Base-by-base conservation (phyloP, 164 flowering plant species). In the Berberis thunbergii region DNA sequence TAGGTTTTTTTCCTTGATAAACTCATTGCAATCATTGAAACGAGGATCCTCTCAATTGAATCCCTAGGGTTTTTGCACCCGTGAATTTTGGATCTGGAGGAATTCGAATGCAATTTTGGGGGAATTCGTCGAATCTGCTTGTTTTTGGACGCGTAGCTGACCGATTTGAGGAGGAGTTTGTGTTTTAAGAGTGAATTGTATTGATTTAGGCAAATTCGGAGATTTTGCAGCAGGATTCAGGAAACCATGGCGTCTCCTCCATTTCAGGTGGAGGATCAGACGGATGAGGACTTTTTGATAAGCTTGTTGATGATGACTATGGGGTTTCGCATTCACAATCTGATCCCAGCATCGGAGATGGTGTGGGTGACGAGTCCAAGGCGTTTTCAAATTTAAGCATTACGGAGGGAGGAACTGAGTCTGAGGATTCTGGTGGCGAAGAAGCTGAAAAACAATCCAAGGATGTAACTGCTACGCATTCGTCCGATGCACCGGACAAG, bases 241-340 rank as follows among this genome's bases (percentile, higher is more conserved):
- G n/a, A 4, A 2, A 57, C 64, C 67, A 80, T 80, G 84, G 81
- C 79, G 43, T 64, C 76, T 69, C 75, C 80, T 71, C 69, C 77
- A 61, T 77, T 74, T 46, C 67, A 66, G 71, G 45, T 77, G 79
- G 83, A 80, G 81, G 86, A 83, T 72, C 80, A 77, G 69, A 71
- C 83, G 58, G 87, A 81, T 67, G 84, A 73, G 57, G 87, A 79
- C 56, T 83, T 83, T 83, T 81, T 48, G 80, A 81, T 59, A 78
- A 83, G 53, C 72, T 83, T 38, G 83, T 83, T 45, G 80, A 74
- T 12, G 82, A 79, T 61, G 85, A 76, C 11, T 7, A 57, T 41
- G 43, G 45, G 6, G 45, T 6, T 67, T 70, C 52, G 69, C 46
- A 44, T 62, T 55, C 45, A 44, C 62, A 59, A 50, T 49, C 74